Base-by-base conservation (phyloP, 441 rosid genomes). In the Biscutella laevigata region DNA sequence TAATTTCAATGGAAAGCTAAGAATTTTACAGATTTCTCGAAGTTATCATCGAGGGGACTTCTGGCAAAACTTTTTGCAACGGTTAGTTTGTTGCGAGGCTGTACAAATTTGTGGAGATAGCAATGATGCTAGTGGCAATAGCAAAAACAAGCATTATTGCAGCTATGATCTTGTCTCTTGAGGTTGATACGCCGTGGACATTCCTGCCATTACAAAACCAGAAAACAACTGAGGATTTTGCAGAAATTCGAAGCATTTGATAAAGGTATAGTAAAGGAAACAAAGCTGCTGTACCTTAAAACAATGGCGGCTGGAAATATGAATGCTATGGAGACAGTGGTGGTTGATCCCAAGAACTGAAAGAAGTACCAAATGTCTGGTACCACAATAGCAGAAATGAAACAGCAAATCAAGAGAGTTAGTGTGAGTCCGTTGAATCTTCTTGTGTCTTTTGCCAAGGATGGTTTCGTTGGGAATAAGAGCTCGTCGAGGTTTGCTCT, bases 321-420 rank as follows among this genome's bases (percentile, higher is more conserved):
- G 64, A 90, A 84, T 6, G 84, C 89, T 4, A 90, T 80, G 44
- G 71, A 76, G 13, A 86, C 94, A 0, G 80, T 86, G 20, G 94
- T 41, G n/a, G 95, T 86, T 43, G 97, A 86, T 66, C 95, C 97
- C 53, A 84, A 9, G 68, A 84, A 82, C 73, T 86, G 95, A 37
- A 87, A 90, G 69, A 83, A 71, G 58, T 70, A 77, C 96, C 98
- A 84, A 44, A 90, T 87, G 66, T 81, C 69, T 6, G 98, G 98
- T 22, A 90, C 71, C 7, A 70, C 73, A 21, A 84, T 81, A 1
- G 95, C 86, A 7, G 80, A 67, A 7, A 77, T 17, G 73, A 82
- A 90, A 69, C 60, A 64, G 48, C 76, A 42, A 13, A 53, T 61
- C 19, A 90, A 50, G 5, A 87, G 61, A 49, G 55, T 25, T 3